These are phyloP conservation scores for Daldinia caldariorum DNA, from an alignment of 495 filamentous ascomycete species.

Conservation along the genomic window DNA sequence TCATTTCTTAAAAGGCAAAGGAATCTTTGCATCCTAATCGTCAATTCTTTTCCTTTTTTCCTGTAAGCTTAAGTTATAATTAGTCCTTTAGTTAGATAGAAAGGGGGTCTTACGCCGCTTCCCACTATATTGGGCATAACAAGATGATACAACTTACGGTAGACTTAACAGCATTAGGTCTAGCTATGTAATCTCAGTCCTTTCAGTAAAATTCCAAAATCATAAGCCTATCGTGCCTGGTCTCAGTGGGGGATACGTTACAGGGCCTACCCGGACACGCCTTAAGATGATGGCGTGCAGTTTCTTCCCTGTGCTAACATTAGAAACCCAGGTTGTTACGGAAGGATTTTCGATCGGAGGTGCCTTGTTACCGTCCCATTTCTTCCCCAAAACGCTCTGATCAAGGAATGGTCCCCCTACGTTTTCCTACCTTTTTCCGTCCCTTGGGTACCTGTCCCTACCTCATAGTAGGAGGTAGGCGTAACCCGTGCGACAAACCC, in stretches of 20 bases:
- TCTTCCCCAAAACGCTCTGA: conserved; percentile 26
- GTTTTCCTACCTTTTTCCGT: not conserved
- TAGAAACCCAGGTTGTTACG: conserved; percentile 34
- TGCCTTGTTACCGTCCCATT: conserved; percentile 29
- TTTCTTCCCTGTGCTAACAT: conserved; percentile 41
- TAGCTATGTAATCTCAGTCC: not conserved
- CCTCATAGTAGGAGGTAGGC: no score
- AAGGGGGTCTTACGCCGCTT: conserved; percentile 34
- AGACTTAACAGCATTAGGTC: conserved; percentile 1
- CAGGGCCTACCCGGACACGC: conserved; percentile 24
- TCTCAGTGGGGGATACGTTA: conserved; percentile 42
- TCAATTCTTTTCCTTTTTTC: conserved; percentile 8
- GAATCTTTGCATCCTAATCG: conserved; percentile 18
- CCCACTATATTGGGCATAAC: conserved; percentile 10
- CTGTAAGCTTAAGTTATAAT: conserved; percentile 35
- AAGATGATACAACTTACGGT: conserved; percentile 20
- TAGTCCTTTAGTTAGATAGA: conserved; percentile 30
- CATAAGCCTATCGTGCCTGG: conserved; percentile 22
- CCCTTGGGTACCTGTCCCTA: no score
- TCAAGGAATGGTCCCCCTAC: conserved; percentile 20
- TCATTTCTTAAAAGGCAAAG: conserved; percentile 18
- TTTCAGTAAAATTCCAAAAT: conserved; percentile 28
- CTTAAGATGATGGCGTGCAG: conserved; percentile 33
- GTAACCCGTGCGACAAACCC: not conserved
- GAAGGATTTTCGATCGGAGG: conserved; percentile 39